Evolutionary conservation across 2,329 filamentous ascomycete genomes (phyloP).

Genomic region (Talaromyces atroroseus): DNA sequence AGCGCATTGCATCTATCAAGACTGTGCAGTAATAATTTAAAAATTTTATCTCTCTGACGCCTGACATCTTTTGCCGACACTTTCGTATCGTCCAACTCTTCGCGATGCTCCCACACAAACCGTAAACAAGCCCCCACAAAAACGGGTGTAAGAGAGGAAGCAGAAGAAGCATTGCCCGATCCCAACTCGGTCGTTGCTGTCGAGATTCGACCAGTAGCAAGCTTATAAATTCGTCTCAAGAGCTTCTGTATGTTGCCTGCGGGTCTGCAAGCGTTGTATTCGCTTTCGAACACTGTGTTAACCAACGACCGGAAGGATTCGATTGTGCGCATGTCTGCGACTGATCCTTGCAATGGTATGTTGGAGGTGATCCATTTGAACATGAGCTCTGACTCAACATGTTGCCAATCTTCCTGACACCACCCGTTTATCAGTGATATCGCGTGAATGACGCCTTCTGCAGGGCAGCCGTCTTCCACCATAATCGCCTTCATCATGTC

Average conservation of each 20-base stretch:
- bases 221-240: slow-evolving; percentile 27
- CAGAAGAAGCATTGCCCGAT: slow-evolving; percentile 20
- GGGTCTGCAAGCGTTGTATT: slow-evolving; percentile 4
- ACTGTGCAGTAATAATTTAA: slow-evolving; percentile 29
- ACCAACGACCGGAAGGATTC: slow-evolving; percentile 34
- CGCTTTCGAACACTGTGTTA: slow-evolving; percentile 23
- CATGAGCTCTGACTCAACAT: slow-evolving; percentile 27
- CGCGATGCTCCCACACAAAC: slow-evolving; percentile 29
- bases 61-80: slow-evolving; percentile 25
- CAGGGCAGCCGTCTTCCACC: slow-evolving; percentile 20
- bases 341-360: slow-evolving; percentile 27
- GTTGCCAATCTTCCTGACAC: slow-evolving; percentile 1
- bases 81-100: slow-evolving; percentile 25
- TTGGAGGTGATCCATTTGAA: slow-evolving; percentile 33
- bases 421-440: slow-evolving; percentile 29
- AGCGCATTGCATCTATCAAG: slow-evolving; percentile 31
- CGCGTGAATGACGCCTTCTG: slow-evolving; percentile 27
- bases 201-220: slow-evolving; percentile 28
- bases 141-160: slow-evolving; percentile 30
- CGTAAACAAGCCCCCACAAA: slow-evolving; percentile 31
- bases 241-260: neutral
- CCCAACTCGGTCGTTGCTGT: slow-evolving; percentile 26
- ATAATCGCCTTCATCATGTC: slow-evolving; percentile 29
- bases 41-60: slow-evolving; percentile 29
- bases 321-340: slow-evolving; percentile 30